phyloP scores from a whole-genome alignment of 2,329 filamentous ascomycete species.

The Aureobasidium sp. region DNA sequence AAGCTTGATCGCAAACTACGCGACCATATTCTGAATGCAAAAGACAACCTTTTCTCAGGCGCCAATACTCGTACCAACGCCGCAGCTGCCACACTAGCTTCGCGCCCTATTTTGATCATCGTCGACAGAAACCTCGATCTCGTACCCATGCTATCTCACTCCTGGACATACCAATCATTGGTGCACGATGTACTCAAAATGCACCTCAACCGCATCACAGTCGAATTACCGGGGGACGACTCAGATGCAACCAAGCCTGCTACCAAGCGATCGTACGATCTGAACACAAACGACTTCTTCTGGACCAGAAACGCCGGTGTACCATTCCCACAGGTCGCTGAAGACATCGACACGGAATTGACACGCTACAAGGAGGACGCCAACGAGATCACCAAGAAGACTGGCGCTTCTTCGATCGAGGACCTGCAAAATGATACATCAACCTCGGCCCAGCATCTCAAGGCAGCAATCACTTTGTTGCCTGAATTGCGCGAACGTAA shows the following conservation, averaged over 20 bases:
- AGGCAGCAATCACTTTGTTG: constrained; percentile 86
- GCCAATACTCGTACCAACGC: constrained; percentile 53
- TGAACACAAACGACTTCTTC: constrained; percentile 88
- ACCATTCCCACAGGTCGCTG: constrained; percentile 91
- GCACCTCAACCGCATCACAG: constrained; percentile 87
- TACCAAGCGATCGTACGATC: constrained; percentile 84
- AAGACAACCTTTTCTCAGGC: constrained; percentile 87
- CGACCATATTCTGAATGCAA: constrained; percentile 94
- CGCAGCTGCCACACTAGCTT: constrained; percentile 54
- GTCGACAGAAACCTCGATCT: constrained; percentile 93
- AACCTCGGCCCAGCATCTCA: constrained; percentile 86
- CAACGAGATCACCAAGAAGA: constrained; percentile 88
- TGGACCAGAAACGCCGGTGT: constrained; percentile 87
- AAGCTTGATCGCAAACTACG: constrained; percentile 92
- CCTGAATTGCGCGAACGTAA: constrained; percentile 91
- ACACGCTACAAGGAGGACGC: constrained; percentile 94
- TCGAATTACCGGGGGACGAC: constrained; percentile 76
- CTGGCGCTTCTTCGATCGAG: constrained; percentile 83
- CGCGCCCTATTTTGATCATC: constrained; percentile 82
- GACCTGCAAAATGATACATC: constrained; percentile 85
- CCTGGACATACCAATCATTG: constrained; percentile 80
- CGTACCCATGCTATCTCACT: constrained; percentile 97
- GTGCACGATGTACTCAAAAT: constrained; percentile 71
- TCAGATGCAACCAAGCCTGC: constrained; percentile 59
- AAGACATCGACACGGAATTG: constrained; percentile 89